These are phyloP conservation scores for Sphenostylis stenocarpa DNA, from an alignment of 306 rosid species.

Conservation along the genomic window DNA sequence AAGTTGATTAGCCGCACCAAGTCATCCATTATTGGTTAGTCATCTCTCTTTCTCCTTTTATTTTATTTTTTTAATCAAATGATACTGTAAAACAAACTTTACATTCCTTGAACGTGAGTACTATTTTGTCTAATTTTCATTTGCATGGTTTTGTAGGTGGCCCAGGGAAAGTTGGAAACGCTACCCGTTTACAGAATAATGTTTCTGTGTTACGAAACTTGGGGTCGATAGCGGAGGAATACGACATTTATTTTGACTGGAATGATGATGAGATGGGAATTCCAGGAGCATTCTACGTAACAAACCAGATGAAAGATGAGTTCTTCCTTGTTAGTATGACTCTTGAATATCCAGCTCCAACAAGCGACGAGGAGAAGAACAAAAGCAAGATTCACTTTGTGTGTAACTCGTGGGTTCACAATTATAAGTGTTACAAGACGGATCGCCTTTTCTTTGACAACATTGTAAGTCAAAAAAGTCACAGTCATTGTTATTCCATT, in stretches of 20 bases:
- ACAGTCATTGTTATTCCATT: not conserved
- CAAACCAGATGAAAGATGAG: slow-evolving; percentile 19
- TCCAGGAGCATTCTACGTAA: slow-evolving; percentile 56
- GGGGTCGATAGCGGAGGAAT: slow-evolving; percentile 41
- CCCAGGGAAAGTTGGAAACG: slow-evolving; percentile 53
- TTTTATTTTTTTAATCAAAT: too few relatives aligned
- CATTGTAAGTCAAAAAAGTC: slow-evolving; percentile 32
- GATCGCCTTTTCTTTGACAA: slow-evolving; percentile 66
- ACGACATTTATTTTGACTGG: slow-evolving; percentile 46
- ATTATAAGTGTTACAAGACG: not conserved
- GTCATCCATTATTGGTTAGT: too few relatives aligned
- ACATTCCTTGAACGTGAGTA: too few relatives aligned
- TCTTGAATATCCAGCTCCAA: slow-evolving; percentile 22
- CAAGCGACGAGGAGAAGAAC: not conserved
- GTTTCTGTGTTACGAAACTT: slow-evolving; percentile 39
- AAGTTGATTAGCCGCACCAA: not conserved
- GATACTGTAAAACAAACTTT: too few relatives aligned
- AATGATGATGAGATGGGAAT: slow-evolving; percentile 45
- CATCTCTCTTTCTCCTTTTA: not conserved
- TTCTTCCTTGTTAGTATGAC: slow-evolving; percentile 64
- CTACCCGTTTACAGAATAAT: slow-evolving; percentile 46
- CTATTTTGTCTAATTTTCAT: not conserved
- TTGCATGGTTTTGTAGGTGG: slow-evolving; percentile 24
- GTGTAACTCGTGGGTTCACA: slow-evolving; percentile 73
- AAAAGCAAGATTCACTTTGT: slow-evolving; percentile 44